These are phyloP conservation scores for Russula sp. DNA, from an alignment of 768 basidiomycete species.

Conservation along the genomic window DNA sequence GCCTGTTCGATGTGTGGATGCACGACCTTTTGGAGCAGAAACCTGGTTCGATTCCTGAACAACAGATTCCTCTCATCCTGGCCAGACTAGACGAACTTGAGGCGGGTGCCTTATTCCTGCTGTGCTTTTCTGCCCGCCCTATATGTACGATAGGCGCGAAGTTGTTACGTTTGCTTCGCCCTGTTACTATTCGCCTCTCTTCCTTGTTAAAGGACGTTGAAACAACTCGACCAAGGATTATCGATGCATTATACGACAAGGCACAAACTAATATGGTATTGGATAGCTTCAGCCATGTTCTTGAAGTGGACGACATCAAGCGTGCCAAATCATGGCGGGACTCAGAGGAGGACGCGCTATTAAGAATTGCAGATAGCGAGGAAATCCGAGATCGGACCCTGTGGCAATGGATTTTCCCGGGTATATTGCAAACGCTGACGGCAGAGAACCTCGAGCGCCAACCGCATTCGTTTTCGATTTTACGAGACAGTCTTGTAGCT, in stretches of 20 bases:
- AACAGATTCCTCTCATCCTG: constrained; percentile 37
- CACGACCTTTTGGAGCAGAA: constrained; percentile 38
- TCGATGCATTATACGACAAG: constrained; percentile 49
- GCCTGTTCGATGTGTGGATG: constrained; percentile 65
- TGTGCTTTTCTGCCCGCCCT: constrained; percentile 46
- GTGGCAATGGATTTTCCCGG: constrained; percentile 69
- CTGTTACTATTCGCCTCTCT: constrained; percentile 40
- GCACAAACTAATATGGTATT: constrained; percentile 41
- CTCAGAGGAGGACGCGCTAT: constrained; percentile 45
- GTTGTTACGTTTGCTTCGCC: constrained; percentile 51
- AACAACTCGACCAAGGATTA: constrained; percentile 33
- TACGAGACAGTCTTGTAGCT: constrained; percentile 62
- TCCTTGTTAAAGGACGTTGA: constrained; percentile 24
- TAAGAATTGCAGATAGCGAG: constrained; percentile 66
- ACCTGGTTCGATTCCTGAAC: constrained; percentile 31
- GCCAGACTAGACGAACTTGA: constrained; percentile 55
- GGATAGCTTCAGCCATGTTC: constrained; percentile 56
- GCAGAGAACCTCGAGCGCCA: constrained; percentile 41
- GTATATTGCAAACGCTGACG: constrained; percentile 41
- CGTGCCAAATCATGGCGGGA: constrained; percentile 64
- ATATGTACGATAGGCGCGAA: constrained; percentile 58
- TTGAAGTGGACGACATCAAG: constrained; percentile 52
- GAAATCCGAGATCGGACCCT: constrained; percentile 59
- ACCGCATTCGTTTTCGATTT: constrained; percentile 37
- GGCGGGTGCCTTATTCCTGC: constrained; percentile 65